A percentile compares a stretch with the other conserved stretches of the same genome.
These are phyloP conservation scores for Polychytrium aggregatum DNA, from an alignment of 192 early-diverging fungal species.

Conservation along the genomic window DNA sequence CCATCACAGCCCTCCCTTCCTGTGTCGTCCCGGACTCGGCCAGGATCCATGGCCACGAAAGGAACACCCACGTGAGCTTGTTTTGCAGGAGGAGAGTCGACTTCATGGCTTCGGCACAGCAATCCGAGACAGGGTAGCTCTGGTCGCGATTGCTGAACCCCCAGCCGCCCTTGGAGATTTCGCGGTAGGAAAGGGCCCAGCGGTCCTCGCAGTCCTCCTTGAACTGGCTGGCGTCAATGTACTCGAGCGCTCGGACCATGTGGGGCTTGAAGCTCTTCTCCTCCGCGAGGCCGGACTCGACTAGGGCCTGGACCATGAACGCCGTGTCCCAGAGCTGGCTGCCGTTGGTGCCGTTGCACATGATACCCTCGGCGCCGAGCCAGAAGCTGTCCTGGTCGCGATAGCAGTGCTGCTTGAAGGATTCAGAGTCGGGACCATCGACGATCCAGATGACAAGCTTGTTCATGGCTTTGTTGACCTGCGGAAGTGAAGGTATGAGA, in stretches of 20 bases:
- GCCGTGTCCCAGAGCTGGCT: conserved; percentile 95
- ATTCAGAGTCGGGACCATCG: conserved; percentile 71
- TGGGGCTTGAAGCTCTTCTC: conserved; percentile 54
- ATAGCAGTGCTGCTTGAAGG: conserved; percentile 62
- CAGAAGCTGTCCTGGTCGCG: conserved; percentile 82
- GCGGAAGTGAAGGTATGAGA: too few relatives aligned
- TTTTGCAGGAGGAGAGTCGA: conserved; percentile 64
- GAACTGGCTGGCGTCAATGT: conserved; percentile 64
- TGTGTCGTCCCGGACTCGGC: too few relatives aligned
- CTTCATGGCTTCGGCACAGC: conserved; percentile 87
- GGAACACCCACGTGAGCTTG: conserved; percentile 21
- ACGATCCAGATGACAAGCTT: conserved; percentile 77
- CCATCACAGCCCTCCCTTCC: too few relatives aligned
- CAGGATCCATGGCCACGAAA: too few relatives aligned
- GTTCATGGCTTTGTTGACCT: conserved; percentile 85
- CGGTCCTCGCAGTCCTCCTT: too few relatives aligned
- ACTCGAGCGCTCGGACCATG: conserved; percentile 61
- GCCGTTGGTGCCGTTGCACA: conserved; percentile 93
- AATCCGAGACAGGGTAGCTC: conserved; percentile 91
- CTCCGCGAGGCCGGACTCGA: conserved; percentile 63
- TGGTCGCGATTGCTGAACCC: conserved; percentile 90
- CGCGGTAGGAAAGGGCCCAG: conserved; percentile 80
- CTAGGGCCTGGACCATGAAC: conserved; percentile 71
- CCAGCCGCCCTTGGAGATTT: conserved; percentile 86
- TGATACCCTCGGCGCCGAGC: conserved; percentile 83